Percentiles rank a stretch among this genome's conserved stretches.
Conservation (phyloP, 495 filamentous ascomycete species). For the Monascus purpureus region DNA sequence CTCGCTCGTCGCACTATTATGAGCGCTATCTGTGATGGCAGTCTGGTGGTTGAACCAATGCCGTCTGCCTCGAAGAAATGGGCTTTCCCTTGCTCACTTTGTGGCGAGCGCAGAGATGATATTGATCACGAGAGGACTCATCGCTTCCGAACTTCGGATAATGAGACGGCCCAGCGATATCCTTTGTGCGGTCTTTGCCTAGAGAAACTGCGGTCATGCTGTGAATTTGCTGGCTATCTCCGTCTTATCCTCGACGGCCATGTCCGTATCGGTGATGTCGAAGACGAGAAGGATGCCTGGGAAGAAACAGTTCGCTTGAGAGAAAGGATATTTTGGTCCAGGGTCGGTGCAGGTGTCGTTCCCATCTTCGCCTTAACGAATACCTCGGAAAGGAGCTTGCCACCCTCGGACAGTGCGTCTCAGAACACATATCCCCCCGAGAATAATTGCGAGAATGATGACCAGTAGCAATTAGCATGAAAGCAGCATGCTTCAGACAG, state of each 20-base stretch:
- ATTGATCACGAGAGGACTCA: conserved; percentile 62
- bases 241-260: conserved; percentile 81
- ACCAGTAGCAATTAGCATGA: too few species aligned
- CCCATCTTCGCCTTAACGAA: conserved; percentile 36
- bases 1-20: conserved; percentile 73
- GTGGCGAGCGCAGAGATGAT: conserved; percentile 65
- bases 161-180: conserved; percentile 69
- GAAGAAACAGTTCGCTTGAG: conserved; percentile 79
- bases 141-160: conserved; percentile 78
- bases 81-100: conserved; percentile 71
- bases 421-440: neutral
- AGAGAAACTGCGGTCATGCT: conserved; percentile 66
- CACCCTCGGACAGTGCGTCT: conserved; percentile 1
- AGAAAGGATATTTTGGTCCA: conserved; percentile 92
- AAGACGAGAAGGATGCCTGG: conserved; percentile 75
- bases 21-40: conserved; percentile 72
- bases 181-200: conserved; percentile 86
- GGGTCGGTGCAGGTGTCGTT: conserved; percentile 78
- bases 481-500: too few species aligned
- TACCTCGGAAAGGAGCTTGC: conserved; percentile 1
- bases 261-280: conserved; percentile 59
- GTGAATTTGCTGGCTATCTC: conserved; percentile 85
- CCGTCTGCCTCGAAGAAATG: conserved; percentile 43
- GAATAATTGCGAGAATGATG: too few species aligned
- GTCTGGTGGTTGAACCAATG: conserved; percentile 76